A percentile compares a stretch with the other conserved stretches of the same genome.
Evolutionary conservation across 23 red algal species (phyloP).

Genomic region (Agarophyton chilense): DNA sequence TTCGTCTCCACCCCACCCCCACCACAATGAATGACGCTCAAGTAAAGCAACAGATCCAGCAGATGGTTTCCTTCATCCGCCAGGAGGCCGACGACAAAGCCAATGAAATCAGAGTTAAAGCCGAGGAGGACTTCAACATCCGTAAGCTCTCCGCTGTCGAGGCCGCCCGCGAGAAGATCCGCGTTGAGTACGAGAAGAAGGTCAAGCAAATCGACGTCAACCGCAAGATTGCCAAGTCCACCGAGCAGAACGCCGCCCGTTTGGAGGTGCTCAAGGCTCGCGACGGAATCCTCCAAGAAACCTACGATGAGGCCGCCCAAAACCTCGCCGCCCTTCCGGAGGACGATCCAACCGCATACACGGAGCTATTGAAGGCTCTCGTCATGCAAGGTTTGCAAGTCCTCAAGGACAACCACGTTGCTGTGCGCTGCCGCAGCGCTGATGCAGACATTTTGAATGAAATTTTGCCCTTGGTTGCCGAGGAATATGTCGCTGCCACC

Average conservation of each 20-base stretch:
- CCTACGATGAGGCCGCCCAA: slow-evolving; percentile 69
- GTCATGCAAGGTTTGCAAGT: slow-evolving; percentile 76
- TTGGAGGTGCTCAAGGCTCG: slow-evolving; percentile 82
- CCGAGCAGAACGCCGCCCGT: slow-evolving; percentile 88
- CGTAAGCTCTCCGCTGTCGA: slow-evolving; percentile 95
- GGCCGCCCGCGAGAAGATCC: slow-evolving; percentile 89
- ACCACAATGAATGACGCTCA: slow-evolving; percentile 97
- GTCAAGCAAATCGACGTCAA: slow-evolving; percentile 89
- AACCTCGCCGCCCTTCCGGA: slow-evolving; percentile 44
- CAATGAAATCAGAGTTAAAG: slow-evolving; percentile 93
- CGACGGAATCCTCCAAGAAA: slow-evolving; percentile 77
- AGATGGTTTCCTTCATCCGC: slow-evolving; percentile 99
- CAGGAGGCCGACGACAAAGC: slow-evolving; percentile 99
- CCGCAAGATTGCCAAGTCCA: slow-evolving; percentile 91
- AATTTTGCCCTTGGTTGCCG: slow-evolving; percentile 44
- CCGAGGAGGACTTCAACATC: slow-evolving; percentile 99
- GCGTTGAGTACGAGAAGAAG: slow-evolving; percentile 96
- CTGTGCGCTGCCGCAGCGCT: slow-evolving; percentile 60
- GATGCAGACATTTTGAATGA: slow-evolving; percentile 74
- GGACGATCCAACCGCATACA: slow-evolving; percentile 49
- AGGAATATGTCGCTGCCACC: slow-evolving; percentile 46
- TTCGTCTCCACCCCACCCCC: neutral
- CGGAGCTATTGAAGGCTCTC: slow-evolving; percentile 61
- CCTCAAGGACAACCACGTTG: slow-evolving; percentile 72
- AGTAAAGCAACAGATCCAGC: slow-evolving; percentile 98